A percentile compares a stretch with the other conserved stretches of the same genome.
Conservation (phyloP, 306 rosid genomes). For the Begonia peltatifolia region DNA sequence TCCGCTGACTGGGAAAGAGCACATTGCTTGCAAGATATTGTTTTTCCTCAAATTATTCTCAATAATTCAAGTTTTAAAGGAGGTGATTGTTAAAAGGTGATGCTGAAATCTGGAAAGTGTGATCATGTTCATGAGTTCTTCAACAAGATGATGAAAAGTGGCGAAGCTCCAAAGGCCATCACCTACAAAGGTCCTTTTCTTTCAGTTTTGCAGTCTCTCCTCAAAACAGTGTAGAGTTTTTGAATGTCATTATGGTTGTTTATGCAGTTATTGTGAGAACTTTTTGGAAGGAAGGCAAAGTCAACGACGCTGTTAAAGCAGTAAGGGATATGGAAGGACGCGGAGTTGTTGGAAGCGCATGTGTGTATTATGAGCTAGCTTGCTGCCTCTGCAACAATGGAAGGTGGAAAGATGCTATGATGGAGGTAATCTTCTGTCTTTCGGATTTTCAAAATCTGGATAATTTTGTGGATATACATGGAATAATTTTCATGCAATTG, state of each 20-base stretch:
- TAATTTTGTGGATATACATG: too few species aligned
- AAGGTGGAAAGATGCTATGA: slow-evolving; percentile 79
- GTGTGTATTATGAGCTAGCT: slow-evolving; percentile 76
- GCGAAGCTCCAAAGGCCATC: slow-evolving; percentile 59
- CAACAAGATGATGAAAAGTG: slow-evolving; percentile 54
- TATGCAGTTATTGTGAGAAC: slow-evolving; percentile 60
- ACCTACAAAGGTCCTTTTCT: slow-evolving; percentile 60
- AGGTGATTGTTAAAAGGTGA: slow-evolving; percentile 62
- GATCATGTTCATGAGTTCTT: slow-evolving; percentile 64
- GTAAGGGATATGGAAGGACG: slow-evolving; percentile 80
- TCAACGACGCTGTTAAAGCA: slow-evolving; percentile 58
- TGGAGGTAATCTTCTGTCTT: slow-evolving; percentile 37
- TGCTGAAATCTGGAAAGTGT: slow-evolving; percentile 72
- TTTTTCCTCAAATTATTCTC: slow-evolving; percentile 19
- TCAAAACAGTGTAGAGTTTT: background rate
- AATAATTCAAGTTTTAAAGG: slow-evolving; percentile 29
- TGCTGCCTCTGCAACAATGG: slow-evolving; percentile 82
- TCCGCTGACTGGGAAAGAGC: slow-evolving; percentile 9
- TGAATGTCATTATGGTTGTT: background rate
- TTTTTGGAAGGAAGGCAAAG: slow-evolving; percentile 72
- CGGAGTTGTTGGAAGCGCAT: slow-evolving; percentile 60
- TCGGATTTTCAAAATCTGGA: background rate
- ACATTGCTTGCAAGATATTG: slow-evolving; percentile 11
- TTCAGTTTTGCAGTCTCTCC: slow-evolving; percentile 4
- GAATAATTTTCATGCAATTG: too few species aligned